Base-by-base conservation (phyloP, 2,329 filamentous ascomycete species). In the Pseudocercospora eumusae region DNA sequence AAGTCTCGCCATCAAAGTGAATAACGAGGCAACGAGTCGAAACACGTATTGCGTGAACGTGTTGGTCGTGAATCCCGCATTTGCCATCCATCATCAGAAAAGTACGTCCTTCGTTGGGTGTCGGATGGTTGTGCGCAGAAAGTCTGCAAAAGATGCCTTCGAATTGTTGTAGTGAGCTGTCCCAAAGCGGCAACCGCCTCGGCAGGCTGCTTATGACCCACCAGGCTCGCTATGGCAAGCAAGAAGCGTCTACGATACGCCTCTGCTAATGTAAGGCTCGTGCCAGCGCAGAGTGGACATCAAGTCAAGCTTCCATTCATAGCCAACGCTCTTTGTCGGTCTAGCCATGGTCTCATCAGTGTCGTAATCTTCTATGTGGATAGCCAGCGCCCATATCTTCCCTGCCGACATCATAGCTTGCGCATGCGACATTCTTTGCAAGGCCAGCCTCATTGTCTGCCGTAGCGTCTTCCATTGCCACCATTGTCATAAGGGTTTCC, bases 401-500 rank as follows among this genome's bases (percentile, higher is more conserved):
- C 5, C 4, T 5, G 36, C n/a, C 44, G 8, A 49, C 23, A 33
- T 33, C 15, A 33, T 13, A 15, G 15, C 36, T 40, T 40, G 36
- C 36, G 9, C 15, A 40, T 40, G 6, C 18, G n/a, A 18, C 18
- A 4, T 8, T 18, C 2, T 18, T 40, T 40, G 27, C 50, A 36
- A 11, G 4, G n/a, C 50, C 2, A 40, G 18, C 18, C 10, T 36
- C 40, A 36, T 67, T 55, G 64, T 44, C 62, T 57, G 2, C 66
- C 66, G 50, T 68, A 64, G 28, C 62, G 56, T 23, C 62, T 58
- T 13, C 56, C 59, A 20, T 53, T 59, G 45, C 36, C 50, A 13
- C 62, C 59, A 15, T 49, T 64, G 44, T 67, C 69, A 54, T 69
- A 67, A 5, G 65, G 59, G 28, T 67, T 67, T 1, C 60, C 64